These are phyloP conservation scores for Lactarius indigo DNA, from an alignment of 768 basidiomycete genomes.

Conservation along the genomic window DNA sequence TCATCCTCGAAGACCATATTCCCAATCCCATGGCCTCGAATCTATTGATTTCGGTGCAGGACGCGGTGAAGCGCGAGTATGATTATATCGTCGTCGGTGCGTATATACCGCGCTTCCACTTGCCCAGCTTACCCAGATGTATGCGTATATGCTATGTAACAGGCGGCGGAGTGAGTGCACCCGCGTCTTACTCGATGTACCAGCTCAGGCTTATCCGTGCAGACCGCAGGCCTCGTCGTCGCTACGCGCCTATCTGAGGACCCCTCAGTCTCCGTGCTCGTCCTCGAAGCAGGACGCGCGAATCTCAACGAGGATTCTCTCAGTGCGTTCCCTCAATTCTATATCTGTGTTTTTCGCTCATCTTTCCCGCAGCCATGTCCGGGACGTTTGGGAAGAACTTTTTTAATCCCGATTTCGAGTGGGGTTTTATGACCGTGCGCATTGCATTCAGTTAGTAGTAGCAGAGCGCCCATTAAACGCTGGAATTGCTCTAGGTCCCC, in stretches of 20 bases:
- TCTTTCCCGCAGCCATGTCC: conserved; percentile 2
- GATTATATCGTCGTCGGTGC: conserved; percentile 15
- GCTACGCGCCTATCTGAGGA: conserved; percentile 29
- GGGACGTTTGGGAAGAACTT: conserved; percentile 23
- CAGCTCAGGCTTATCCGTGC: neutral
- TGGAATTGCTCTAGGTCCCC: conserved; percentile 16
- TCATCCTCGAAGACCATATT: neutral
- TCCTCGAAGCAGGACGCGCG: conserved; percentile 30
- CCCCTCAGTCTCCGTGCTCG: conserved; percentile 26
- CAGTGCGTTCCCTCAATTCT: neutral
- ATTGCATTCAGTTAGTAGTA: too few species aligned
- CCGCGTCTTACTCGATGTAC: neutral
- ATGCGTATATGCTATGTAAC: neutral
- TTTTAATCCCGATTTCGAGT: conserved; percentile 24
- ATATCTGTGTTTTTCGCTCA: neutral
- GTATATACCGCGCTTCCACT: neutral
- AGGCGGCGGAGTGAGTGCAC: conserved; percentile 10
- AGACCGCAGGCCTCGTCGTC: conserved; percentile 28
- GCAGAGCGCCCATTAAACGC: too few species aligned
- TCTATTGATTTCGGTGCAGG: conserved; percentile 1
- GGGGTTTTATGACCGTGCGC: conserved; percentile 25
- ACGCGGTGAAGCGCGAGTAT: conserved; percentile 11
- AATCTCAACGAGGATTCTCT: conserved; percentile 22
- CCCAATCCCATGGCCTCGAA: neutral
- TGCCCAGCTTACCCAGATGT: neutral